These are phyloP conservation scores for Tanozyma kutaoensis DNA, from an alignment of 805 yeast species.

Conservation along the genomic window DNA sequence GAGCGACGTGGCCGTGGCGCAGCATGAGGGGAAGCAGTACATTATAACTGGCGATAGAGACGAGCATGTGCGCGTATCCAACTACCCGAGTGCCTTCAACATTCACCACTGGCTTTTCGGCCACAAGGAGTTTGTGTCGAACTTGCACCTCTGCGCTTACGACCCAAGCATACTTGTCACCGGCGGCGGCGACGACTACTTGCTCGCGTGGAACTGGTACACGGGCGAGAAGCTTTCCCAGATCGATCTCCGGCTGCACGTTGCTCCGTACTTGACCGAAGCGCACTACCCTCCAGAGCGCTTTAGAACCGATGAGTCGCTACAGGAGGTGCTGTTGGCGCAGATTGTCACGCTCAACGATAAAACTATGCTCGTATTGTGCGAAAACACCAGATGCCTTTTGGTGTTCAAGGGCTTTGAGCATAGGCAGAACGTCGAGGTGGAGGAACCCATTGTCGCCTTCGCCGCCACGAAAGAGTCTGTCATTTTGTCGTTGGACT, in stretches of 20 bases:
- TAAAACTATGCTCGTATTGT: conserved; percentile 32
- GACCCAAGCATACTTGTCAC: conserved; percentile 43
- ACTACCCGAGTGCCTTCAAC: conserved; percentile 65
- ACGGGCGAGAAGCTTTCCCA: conserved; percentile 29
- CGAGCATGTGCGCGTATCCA: conserved; percentile 82
- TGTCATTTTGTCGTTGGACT: too few species aligned
- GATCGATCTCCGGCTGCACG: conserved; percentile 31
- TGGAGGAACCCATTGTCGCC: conserved; percentile 11
- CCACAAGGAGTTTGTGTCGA: conserved; percentile 71
- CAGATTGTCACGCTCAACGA: conserved; percentile 25
- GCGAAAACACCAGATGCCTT: conserved; percentile 38
- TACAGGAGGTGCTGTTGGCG: conserved; percentile 41
- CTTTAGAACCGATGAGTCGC: conserved; percentile 39
- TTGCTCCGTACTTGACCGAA: conserved; percentile 32
- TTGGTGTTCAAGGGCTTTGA: conserved; percentile 18
- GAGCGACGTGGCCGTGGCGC: conserved; percentile 49
- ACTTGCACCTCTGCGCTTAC: conserved; percentile 43
- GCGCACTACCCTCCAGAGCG: conserved; percentile 53
- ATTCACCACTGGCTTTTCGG: conserved; percentile 81
- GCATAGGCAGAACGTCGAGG: conserved; percentile 16
- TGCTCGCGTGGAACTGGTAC: conserved; percentile 74
- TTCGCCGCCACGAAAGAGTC: too few species aligned
- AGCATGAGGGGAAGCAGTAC: conserved; percentile 28
- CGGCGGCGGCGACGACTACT: conserved; percentile 82
- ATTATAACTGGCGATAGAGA: conserved; percentile 84